Evolutionary conservation across 2,329 filamentous ascomycete species (phyloP).

Genomic region (Dothideomycetidae sp.): DNA sequence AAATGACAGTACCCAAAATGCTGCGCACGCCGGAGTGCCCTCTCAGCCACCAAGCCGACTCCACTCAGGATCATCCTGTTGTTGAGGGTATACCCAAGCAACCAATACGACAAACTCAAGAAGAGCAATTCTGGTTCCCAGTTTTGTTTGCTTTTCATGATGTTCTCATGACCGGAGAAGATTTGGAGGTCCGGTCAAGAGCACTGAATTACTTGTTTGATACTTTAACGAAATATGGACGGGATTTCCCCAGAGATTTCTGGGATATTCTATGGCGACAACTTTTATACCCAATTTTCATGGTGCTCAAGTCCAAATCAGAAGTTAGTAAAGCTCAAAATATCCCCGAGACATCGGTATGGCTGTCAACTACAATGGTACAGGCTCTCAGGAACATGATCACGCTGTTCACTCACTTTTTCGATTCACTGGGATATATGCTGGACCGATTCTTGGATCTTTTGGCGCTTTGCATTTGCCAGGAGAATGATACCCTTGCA

Average conservation of each 20-base stretch:
- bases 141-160: conserved; percentile 97
- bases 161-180: conserved; percentile 96
- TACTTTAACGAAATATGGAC: conserved; percentile 75
- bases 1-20: conserved; percentile 89
- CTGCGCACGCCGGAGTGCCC: conserved; percentile 90
- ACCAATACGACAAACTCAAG: conserved; percentile 68
- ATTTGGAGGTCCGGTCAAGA: conserved; percentile 78
- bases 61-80: conserved; percentile 34
- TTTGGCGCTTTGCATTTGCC: conserved; percentile 88
- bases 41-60: conserved; percentile 51
- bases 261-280: conserved; percentile 99
- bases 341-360: conserved; percentile 93
- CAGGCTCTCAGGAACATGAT: conserved; percentile 98
- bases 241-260: conserved; percentile 82
- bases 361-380: conserved; percentile 98
- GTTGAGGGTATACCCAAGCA: conserved; percentile 43
- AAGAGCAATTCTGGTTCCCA: conserved; percentile 98
- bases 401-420: conserved; percentile 96
- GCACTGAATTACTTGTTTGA: conserved; percentile 96
- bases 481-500: conserved; percentile 97
- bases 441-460: conserved; percentile 92
- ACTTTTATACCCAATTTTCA: conserved; percentile 93
- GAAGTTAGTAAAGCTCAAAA: conserved; percentile 93
- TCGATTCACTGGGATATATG: conserved; percentile 93
- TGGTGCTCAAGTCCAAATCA: conserved; percentile 88